Conservation (phyloP, 805 yeast species). For the Candida nitratophila region DNA sequence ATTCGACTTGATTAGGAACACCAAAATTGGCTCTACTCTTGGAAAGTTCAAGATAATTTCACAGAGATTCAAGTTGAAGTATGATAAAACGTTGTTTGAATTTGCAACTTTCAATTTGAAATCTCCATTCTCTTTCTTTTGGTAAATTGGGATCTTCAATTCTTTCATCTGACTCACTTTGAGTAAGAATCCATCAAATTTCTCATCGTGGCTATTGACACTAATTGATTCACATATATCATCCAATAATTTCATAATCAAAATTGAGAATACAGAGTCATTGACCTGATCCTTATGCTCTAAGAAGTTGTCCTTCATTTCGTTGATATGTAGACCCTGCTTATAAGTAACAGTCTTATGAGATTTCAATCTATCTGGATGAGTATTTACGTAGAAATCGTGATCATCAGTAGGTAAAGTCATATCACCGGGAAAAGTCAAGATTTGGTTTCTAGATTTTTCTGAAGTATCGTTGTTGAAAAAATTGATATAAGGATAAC, state of each 20-base stretch:
- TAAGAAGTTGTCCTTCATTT: not conserved
- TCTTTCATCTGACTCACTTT: not conserved
- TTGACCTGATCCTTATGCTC: constrained; percentile 1
- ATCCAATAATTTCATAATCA: constrained; percentile 25
- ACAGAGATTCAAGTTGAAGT: not conserved
- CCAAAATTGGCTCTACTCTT: not conserved
- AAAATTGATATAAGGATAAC: constrained; percentile 25
- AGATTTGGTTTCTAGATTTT: constrained; percentile 6
- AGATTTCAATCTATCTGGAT: not conserved
- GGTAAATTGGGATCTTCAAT: constrained; percentile 14
- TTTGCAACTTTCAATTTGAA: not conserved
- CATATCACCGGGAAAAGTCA: constrained; percentile 24
- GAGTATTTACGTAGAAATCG: constrained; percentile 12
- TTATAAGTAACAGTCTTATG: not conserved
- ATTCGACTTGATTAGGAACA: not conserved
- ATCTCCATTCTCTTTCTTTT: not conserved
- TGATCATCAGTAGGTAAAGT: constrained; percentile 29
- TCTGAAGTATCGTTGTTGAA: not conserved
- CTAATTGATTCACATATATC: constrained; percentile 27
- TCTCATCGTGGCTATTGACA: not conserved
- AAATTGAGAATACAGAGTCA: constrained; percentile 24
- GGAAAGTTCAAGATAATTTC: not conserved
- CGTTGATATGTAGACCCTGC: not conserved
- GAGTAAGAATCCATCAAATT: no score
- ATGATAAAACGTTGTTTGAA: not conserved